Conservation (phyloP, 768 basidiomycete species). For the Tylopilus cervinicoccineus region DNA sequence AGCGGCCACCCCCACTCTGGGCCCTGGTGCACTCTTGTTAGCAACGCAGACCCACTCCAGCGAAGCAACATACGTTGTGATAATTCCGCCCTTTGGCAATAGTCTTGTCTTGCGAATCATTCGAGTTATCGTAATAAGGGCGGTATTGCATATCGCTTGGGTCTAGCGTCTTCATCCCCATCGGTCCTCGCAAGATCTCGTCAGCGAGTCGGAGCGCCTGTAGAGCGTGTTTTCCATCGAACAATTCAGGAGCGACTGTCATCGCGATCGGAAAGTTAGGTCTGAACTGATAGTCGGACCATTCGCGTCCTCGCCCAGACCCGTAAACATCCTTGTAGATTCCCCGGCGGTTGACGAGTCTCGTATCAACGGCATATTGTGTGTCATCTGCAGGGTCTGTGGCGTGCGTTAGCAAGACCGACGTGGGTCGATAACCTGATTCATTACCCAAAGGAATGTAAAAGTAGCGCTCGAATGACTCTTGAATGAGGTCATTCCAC, state of each 20-base stretch:
- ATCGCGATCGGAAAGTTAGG: constrained; percentile 95
- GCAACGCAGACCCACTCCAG: background rate
- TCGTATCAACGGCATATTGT: constrained; percentile 65
- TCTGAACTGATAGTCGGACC: constrained; percentile 96
- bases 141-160: constrained; percentile 85
- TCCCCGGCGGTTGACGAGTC: constrained; percentile 80
- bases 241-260: constrained; percentile 95
- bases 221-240: constrained; percentile 76
- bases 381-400: constrained; percentile 69
- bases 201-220: constrained; percentile 79
- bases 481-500: constrained; percentile 83
- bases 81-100: constrained; percentile 95
- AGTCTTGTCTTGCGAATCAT: constrained; percentile 78
- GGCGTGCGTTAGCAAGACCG: constrained; percentile 1
- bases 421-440: background rate
- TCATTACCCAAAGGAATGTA: constrained; percentile 75
- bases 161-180: constrained; percentile 97
- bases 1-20: constrained; percentile 96
- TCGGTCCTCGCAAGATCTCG: constrained; percentile 72
- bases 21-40: constrained; percentile 45
- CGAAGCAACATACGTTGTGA: constrained; percentile 62
- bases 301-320: constrained; percentile 81
- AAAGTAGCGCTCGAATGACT: constrained; percentile 86
- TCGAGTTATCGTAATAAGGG: constrained; percentile 88
- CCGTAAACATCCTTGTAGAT: constrained; percentile 99